These are phyloP conservation scores for Salix dunnii DNA, from an alignment of 345 rosid species.

Conservation along the genomic window DNA sequence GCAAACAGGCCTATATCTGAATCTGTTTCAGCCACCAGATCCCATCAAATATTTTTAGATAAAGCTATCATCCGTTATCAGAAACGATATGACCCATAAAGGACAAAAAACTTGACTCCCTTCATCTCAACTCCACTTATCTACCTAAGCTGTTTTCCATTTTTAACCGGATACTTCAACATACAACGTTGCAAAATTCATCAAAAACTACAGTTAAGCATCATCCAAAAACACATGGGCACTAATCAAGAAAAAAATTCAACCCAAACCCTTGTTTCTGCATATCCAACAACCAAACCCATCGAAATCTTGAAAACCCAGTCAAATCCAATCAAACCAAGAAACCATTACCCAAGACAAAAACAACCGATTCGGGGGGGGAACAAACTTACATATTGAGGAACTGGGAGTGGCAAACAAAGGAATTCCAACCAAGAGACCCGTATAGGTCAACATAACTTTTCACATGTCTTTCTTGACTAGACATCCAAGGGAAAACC, in stretches of 20 bases:
- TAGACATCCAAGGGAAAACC: slow-evolving; percentile 86
- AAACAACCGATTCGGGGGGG: not conserved
- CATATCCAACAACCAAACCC: not conserved
- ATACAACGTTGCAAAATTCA: not conserved
- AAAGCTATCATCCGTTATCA: not conserved
- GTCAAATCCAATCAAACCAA: slow-evolving; percentile 5
- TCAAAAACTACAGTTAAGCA: not conserved
- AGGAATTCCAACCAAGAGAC: slow-evolving; percentile 68
- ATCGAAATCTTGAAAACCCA: not conserved
- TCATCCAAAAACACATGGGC: not conserved
- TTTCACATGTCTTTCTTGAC: slow-evolving; percentile 65
- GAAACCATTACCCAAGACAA: not conserved
- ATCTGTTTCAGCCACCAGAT: not conserved
- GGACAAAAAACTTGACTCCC: not conserved
- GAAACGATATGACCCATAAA: not conserved
- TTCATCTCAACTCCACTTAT: not conserved
- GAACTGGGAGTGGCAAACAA: slow-evolving; percentile 80
- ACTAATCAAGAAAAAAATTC: not conserved
- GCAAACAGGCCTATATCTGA: not conserved
- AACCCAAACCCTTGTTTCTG: not conserved
- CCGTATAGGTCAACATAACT: slow-evolving; percentile 62
- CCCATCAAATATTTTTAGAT: not conserved
- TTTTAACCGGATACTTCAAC: not conserved
- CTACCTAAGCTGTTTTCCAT: not conserved
- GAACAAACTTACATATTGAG: slow-evolving; percentile 56